Percentiles rank a stretch among this genome's conserved stretches.
These are phyloP conservation scores for Vanrija pseudolonga DNA, from an alignment of 1,284 basidiomycete genomes.

Conservation along the genomic window DNA sequence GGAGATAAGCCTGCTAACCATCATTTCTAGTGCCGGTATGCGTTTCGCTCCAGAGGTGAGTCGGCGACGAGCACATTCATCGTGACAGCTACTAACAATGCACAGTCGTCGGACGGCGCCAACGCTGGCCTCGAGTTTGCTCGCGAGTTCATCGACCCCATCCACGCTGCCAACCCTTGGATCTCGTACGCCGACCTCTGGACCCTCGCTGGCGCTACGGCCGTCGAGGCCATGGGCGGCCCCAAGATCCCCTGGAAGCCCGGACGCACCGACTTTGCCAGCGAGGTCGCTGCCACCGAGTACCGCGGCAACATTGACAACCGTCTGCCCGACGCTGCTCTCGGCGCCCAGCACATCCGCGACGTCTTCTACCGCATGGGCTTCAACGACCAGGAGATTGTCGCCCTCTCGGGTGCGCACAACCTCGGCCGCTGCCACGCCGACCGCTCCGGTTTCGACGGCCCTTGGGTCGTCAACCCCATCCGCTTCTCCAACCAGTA, in stretches of 20 bases:
- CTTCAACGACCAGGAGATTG: conserved; percentile 56
- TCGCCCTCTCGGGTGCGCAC: conserved; percentile 57
- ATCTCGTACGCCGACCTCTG: conserved; percentile 54
- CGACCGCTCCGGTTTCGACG: conserved; percentile 53
- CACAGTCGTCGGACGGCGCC: conserved; percentile 42
- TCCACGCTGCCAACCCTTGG: conserved; percentile 54
- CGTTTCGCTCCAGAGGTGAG: conserved; percentile 51
- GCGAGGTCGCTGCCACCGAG: conserved; percentile 40
- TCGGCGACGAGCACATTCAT: neutral
- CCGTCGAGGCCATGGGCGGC: conserved; percentile 54
- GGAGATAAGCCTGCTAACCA: conserved; percentile 6
- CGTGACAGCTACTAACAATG: neutral
- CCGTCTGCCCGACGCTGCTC: conserved; percentile 53
- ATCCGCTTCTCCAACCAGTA: conserved; percentile 54
- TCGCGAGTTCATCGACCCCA: conserved; percentile 53
- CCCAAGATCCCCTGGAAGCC: conserved; percentile 53
- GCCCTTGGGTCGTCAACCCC: conserved; percentile 51
- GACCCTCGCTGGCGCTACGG: conserved; percentile 52
- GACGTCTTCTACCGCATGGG: conserved; percentile 56
- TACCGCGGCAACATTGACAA: conserved; percentile 48
- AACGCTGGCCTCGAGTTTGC: conserved; percentile 54
- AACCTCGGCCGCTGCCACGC: conserved; percentile 53
- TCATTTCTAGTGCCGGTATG: conserved; percentile 30
- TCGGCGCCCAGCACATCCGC: conserved; percentile 53
- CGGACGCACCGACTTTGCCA: conserved; percentile 52